Evolutionary conservation across 2,329 filamentous ascomycete genomes (phyloP).

Genomic region (Chaetoscypha palmicola): DNA sequence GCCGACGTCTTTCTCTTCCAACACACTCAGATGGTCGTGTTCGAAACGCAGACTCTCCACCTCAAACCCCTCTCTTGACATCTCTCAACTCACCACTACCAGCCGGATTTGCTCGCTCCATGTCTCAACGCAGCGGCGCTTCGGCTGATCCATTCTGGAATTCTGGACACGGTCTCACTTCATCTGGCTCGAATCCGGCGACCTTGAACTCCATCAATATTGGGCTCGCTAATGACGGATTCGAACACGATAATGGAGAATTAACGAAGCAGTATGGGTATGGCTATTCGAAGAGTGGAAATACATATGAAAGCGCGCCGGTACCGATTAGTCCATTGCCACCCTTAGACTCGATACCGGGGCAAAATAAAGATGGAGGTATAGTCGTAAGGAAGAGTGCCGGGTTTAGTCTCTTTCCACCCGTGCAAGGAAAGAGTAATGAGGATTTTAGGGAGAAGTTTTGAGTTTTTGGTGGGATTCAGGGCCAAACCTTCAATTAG

Average conservation of each 20-base stretch:
- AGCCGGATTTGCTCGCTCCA: slow-evolving; percentile 12
- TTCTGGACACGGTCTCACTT: slow-evolving; percentile 1
- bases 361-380: background rate
- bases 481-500: no score
- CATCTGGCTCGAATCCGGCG: background rate
- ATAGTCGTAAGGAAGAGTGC: no score
- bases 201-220: background rate
- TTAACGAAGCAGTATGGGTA: background rate
- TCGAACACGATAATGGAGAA: background rate
- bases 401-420: slow-evolving; percentile 8
- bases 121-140: slow-evolving; percentile 11
- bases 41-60: slow-evolving; percentile 12
- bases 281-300: background rate
- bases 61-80: slow-evolving; percentile 13
- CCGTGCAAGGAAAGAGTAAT: background rate
- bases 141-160: slow-evolving; percentile 3
- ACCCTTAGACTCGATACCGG: background rate
- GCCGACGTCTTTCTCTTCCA: slow-evolving; percentile 8
- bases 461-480: no score
- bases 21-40: background rate
- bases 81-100: slow-evolving; percentile 9
- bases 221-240: background rate
- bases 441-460: background rate
- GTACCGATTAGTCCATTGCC: slow-evolving; percentile 10
- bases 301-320: background rate